Conservation (phyloP, 192 early-diverging fungal species). For the Linnemannia elongata region DNA sequence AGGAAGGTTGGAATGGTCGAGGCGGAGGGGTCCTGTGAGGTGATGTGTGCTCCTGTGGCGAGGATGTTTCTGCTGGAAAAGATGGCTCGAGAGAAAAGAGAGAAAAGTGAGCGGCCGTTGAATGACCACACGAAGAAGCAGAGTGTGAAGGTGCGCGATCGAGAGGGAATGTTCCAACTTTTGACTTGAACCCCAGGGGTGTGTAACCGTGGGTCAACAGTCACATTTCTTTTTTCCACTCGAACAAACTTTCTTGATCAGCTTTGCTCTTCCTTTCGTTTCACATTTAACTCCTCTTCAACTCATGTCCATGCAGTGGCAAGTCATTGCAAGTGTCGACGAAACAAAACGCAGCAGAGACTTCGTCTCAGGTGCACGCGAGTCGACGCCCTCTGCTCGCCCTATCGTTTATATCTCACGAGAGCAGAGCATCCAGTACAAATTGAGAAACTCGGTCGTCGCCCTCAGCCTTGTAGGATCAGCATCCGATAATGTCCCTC, state of each 20-base stretch:
- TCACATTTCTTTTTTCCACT: background rate
- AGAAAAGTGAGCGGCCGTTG: background rate
- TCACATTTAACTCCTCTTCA: background rate
- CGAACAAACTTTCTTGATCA: conserved; percentile 6
- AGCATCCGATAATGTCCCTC: background rate
- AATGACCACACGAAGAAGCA: background rate
- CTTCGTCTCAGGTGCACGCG: background rate
- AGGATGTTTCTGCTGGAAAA: background rate
- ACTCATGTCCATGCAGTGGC: background rate
- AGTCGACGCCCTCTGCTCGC: conserved; percentile 14
- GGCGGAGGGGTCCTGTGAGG: background rate
- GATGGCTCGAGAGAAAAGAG: background rate
- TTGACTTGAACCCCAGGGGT: background rate
- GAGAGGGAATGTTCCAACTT: background rate
- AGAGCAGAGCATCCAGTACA: conserved; percentile 28
- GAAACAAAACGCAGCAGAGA: conserved; percentile 10
- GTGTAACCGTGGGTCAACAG: background rate
- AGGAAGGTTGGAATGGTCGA: background rate
- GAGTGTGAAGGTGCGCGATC: background rate
- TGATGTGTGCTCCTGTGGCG: background rate
- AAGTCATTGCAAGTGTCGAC: conserved; percentile 43
- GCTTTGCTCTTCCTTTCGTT: background rate
- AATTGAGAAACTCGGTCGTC: conserved; percentile 36
- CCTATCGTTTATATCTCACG: conserved; percentile 39
- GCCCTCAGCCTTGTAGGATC: conserved; percentile 26